Percentiles rank a stretch among this genome's conserved stretches.
Evolutionary conservation across 306 rosid genomes (phyloP).

Genomic region (Casuarina equisetifolia): DNA sequence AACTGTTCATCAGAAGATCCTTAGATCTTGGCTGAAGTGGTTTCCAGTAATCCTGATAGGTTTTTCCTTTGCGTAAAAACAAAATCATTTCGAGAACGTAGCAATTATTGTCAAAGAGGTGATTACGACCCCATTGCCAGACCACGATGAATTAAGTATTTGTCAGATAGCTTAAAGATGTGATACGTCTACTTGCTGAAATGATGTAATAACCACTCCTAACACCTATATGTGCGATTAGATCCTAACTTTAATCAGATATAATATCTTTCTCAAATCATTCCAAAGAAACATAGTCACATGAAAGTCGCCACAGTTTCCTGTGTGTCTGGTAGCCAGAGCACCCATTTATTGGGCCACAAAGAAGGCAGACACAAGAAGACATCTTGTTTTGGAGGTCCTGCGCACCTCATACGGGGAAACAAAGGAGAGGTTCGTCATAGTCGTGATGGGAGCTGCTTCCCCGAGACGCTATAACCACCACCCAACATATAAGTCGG

Average conservation of each 20-base stretch:
- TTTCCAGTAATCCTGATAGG: background rate
- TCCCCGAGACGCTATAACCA: background rate
- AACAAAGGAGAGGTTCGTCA: background rate
- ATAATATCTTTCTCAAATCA: background rate
- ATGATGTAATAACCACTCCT: conserved; percentile 16
- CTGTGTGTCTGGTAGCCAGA: conserved; percentile 35
- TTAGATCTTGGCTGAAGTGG: background rate
- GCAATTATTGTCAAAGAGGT: background rate
- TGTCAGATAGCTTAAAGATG: conserved; percentile 3
- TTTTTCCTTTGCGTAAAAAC: background rate
- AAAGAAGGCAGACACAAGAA: background rate
- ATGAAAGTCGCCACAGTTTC: conserved; percentile 23
- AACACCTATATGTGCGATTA: background rate
- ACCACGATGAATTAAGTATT: background rate
- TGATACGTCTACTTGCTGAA: conserved; percentile 20
- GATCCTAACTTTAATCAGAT: background rate
- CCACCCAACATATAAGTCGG: background rate
- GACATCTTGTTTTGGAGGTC: background rate
- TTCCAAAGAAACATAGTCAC: background rate
- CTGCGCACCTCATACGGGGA: background rate
- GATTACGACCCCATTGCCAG: background rate
- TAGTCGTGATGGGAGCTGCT: background rate
- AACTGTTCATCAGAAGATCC: too few relatives aligned
- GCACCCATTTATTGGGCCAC: background rate
- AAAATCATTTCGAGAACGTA: background rate